These are phyloP conservation scores for Pseudognaphalium luteoalbum DNA, from an alignment of 129 eudicot genomes.

Conservation along the genomic window DNA sequence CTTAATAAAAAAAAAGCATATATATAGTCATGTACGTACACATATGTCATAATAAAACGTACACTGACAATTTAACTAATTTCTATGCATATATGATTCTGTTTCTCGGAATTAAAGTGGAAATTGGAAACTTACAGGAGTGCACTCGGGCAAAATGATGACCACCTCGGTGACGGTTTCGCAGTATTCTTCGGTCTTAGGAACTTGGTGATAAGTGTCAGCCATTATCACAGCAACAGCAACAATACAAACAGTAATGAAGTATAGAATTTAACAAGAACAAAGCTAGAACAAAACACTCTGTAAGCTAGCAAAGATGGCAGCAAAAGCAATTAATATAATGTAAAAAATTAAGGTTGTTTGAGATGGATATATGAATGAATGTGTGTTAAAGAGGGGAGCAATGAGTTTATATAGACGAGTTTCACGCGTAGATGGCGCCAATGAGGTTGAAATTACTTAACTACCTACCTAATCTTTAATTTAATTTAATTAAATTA, in stretches of 20 bases:
- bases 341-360: not conserved
- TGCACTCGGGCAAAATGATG: not conserved
- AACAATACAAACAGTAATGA: not conserved
- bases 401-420: conserved; percentile 35
- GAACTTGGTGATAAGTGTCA: conserved; percentile 30
- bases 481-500: not conserved
- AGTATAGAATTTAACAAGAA: not conserved
- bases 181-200: conserved; percentile 27
- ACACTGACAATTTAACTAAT: too few species aligned
- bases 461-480: not conserved
- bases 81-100: not conserved
- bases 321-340: not conserved
- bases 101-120: not conserved
- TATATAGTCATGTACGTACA: too few species aligned
- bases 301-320: not conserved
- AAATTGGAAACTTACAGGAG: conserved; percentile 23
- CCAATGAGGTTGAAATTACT: conserved; percentile 12
- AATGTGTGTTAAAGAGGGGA: conserved; percentile 17
- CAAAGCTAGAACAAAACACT: conserved; percentile 14
- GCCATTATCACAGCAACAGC: conserved; percentile 30
- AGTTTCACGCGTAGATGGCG: conserved; percentile 23
- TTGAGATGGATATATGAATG: conserved; percentile 14
- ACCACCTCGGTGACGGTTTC: conserved; percentile 32
- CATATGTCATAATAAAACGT: not conserved
- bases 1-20: not conserved